Base-by-base conservation (phyloP, 192 early-diverging fungal species). In the Coemansia sp. region DNA sequence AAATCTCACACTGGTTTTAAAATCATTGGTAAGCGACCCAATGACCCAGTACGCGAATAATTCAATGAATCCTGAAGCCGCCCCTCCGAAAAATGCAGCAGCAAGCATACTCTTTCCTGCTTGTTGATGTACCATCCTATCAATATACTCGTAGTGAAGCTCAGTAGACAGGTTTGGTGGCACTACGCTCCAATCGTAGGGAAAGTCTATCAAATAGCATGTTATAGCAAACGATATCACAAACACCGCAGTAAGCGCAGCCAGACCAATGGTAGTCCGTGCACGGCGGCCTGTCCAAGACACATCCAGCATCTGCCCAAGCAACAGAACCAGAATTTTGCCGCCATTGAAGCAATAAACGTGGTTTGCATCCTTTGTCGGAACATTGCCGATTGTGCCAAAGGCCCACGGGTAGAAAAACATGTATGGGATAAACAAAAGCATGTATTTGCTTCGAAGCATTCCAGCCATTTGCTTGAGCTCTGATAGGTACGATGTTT, bases 21-120 rank as follows among this genome's bases (percentile, higher is more conserved):
- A 41, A 17, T 72, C 68, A 29, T 72, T 72, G 1, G 68, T 72
- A 20, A 72, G 49, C 5, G 68, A 64, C 28, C 68, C 68, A 20
- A 72, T 72, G 8, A 72, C 28, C 68, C 68, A 72, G 42, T 55
- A 64, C n/a, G 61, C 68, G 28, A 47, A 72, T 10, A 72, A 44
- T 45, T 72, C 62, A 13, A 65, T 47, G 9, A 64, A 53, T 25
- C 61, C 59, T 2, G 69, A 72, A 2, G 56, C 55, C 8, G 65
- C 48, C 2, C 69, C 69, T 0, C 50, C 57, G 14, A 72, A 72
- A 25, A 72, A 72, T 27, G 60, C 0, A 57, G 48, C 0, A 53
- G 35, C 9, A 56, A 47, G 19, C 60, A 27, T 3, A 72, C 18
- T 17, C 13, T 30, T 14, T 47, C 23, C 9, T 72, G 49, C 0